Evolutionary conservation across 2,329 filamentous ascomycete species (phyloP).

Genomic region (Ceratocystis lukuohia): DNA sequence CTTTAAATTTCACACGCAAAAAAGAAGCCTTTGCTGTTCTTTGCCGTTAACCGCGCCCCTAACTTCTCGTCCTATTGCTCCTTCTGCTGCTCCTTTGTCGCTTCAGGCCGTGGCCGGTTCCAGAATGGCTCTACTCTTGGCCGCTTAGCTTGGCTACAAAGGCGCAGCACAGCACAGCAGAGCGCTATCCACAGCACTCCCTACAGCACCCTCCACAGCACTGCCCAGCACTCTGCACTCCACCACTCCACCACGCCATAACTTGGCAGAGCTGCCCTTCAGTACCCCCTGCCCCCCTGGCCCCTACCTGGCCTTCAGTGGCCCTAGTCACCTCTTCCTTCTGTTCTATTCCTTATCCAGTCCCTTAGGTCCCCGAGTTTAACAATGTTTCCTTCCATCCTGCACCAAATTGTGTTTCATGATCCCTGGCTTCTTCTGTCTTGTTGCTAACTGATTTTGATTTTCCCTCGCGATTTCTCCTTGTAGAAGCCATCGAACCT

Average conservation of each 20-base stretch:
- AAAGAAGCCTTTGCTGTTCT: not conserved
- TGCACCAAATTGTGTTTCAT: conserved; percentile 12
- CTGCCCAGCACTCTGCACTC: too few relatives aligned
- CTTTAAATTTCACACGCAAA: not conserved
- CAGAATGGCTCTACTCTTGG: not conserved
- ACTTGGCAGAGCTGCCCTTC: not conserved
- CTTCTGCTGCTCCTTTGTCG: not conserved
- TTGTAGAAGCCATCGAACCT: conserved; percentile 20
- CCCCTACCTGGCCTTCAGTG: not conserved
- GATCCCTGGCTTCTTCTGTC: conserved; percentile 9
- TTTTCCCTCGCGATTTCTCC: conserved; percentile 18
- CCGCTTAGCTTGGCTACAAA: not conserved
- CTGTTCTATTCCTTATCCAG: not conserved
- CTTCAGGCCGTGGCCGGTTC: conserved; percentile 16
- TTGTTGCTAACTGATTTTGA: conserved; percentile 13
- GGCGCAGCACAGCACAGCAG: not conserved
- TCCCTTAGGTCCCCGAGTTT: not conserved
- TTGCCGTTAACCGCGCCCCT: not conserved
- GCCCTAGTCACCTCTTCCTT: not conserved
- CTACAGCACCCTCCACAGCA: too few relatives aligned
- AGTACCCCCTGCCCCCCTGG: not conserved
- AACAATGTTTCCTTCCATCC: conserved; percentile 3
- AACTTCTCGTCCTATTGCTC: not conserved
- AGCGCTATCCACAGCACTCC: too few relatives aligned
- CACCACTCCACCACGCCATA: not conserved